Percentiles rank a stretch among this genome's conserved stretches.
Conservation (phyloP, 2,329 filamentous ascomycete genomes). For the Epichloe aotearoae region DNA sequence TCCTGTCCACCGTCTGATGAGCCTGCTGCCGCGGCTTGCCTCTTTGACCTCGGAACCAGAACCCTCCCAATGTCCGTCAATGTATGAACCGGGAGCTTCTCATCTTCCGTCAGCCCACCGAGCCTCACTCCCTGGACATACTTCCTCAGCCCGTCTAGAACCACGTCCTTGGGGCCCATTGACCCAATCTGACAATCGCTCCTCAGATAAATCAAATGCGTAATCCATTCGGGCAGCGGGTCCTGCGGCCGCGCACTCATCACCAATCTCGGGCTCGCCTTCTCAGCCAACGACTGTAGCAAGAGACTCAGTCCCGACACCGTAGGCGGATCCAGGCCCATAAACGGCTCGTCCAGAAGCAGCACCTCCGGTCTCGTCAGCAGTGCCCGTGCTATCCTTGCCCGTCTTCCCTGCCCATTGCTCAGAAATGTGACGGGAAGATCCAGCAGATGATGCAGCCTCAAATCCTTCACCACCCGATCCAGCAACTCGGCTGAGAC, state of each 20-base stretch:
- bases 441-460: conserved; percentile 53
- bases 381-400: conserved; percentile 77
- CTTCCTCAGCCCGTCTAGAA: conserved; percentile 40
- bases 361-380: conserved; percentile 67
- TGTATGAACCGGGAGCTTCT: conserved; percentile 32
- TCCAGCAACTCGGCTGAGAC: conserved; percentile 39
- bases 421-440: conserved; percentile 83
- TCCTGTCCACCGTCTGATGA: conserved; percentile 4
- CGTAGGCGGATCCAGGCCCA: conserved; percentile 85
- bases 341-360: conserved; percentile 86
- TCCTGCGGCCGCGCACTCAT: conserved; percentile 77
- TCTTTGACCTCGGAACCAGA: conserved; percentile 16
- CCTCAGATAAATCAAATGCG: conserved; percentile 62
- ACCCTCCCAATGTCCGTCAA: conserved; percentile 37
- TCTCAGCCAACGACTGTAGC: conserved; percentile 52
- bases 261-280: conserved; percentile 56
- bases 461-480: conserved; percentile 55
- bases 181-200: conserved; percentile 50
- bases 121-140: conserved; percentile 34
- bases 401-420: conserved; percentile 81
- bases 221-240: conserved; percentile 79
- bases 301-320: conserved; percentile 58
- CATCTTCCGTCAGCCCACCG: conserved; percentile 31
- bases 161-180: conserved; percentile 51
- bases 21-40: conserved; percentile 5